phyloP scores from a whole-genome alignment of 1,284 basidiomycete genomes.

The Trichosporon faecale region DNA sequence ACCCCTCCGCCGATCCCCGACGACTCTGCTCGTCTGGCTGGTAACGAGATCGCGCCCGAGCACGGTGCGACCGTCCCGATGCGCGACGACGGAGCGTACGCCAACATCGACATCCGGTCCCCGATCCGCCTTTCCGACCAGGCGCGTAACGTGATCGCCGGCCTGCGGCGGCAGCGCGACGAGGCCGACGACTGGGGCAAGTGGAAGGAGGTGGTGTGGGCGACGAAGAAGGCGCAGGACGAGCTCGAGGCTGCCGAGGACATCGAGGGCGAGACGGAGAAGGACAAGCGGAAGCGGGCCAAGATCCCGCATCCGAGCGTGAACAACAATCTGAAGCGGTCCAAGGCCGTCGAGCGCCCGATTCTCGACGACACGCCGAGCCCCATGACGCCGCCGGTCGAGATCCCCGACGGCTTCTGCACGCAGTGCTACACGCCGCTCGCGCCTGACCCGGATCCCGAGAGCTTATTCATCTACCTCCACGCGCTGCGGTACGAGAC shows the following conservation, averaged over 20 bases:
- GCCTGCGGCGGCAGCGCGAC: constrained; percentile 85
- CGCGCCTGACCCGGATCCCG: constrained; percentile 83
- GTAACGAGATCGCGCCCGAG: constrained; percentile 39
- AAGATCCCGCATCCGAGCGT: constrained; percentile 26
- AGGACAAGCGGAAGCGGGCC: neutral
- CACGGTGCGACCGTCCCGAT: constrained; percentile 25
- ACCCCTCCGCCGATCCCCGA: constrained; percentile 13
- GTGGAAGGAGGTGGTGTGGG: constrained; percentile 50
- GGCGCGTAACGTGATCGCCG: constrained; percentile 77
- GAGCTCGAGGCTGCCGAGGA: constrained; percentile 21
- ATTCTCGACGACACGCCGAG: constrained; percentile 28
- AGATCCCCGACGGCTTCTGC: constrained; percentile 58
- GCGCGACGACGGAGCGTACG: constrained; percentile 27
- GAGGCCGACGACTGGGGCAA: constrained; percentile 85
- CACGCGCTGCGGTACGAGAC: constrained; percentile 78
- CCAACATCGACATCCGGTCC: constrained; percentile 78
- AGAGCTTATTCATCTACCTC: constrained; percentile 86
- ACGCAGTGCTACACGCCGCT: constrained; percentile 83
- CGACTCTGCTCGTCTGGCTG: constrained; percentile 18
- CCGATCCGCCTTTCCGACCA: constrained; percentile 79
- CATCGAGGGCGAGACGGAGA: neutral
- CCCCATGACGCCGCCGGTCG: constrained; percentile 51
- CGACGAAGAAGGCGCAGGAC: constrained; percentile 38
- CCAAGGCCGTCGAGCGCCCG: constrained; percentile 27
- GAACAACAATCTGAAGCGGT: constrained; percentile 13